Evolutionary conservation across 495 filamentous ascomycete genomes (phyloP), one percentile per base, ranked within the genome.

Genomic region (Penicillium cinerascens): DNA sequence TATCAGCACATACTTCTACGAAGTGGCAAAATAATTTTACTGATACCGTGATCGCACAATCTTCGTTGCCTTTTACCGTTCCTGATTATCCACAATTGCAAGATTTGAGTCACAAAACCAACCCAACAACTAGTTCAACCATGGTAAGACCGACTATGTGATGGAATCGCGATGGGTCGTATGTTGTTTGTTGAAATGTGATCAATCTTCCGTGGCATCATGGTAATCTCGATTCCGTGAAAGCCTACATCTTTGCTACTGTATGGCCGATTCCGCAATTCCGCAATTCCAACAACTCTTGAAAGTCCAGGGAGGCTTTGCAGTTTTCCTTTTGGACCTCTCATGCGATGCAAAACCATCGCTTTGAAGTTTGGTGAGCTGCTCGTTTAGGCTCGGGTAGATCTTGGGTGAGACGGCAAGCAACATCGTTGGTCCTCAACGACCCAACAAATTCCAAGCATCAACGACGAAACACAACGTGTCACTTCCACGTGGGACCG

Each of bases 391-490:
- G 11, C 11, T 33, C 45, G 35, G 35, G 29, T 33, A 11, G 29
- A 33, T 42, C 22, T 47, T 44, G 41, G 47, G 42, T 44, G 36
- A 55, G 22, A 36, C 16, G 11, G 27, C 13, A 11, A 37, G 36
- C 40, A 37, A 35, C 41, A 47, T 46, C 29, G 16, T 25, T 18
- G 26, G 26, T 8, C 29, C 55, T 44, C 55, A 57, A 57, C 55
- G 29, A 47, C 38, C 39, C 54, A 56, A 56, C 54, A 56, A 51
- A 47, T 47, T 27, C 38, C 20, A 23, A n/a, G 20, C 2, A 33
- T 6, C 20, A 11, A 10, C 40, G 11, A 45, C 37, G 15, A 45
- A 15, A 11, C 25, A 44, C 25, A 43, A 52, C 44, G 20, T 7
- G 17, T 47, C 29, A 13, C 8, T 13, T 33, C 9, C 29, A 33